Evolutionary conservation across 164 flowering plant genomes (phyloP), one percentile per base, ranked within the genome.

Genomic region (Vitis rupestris): DNA sequence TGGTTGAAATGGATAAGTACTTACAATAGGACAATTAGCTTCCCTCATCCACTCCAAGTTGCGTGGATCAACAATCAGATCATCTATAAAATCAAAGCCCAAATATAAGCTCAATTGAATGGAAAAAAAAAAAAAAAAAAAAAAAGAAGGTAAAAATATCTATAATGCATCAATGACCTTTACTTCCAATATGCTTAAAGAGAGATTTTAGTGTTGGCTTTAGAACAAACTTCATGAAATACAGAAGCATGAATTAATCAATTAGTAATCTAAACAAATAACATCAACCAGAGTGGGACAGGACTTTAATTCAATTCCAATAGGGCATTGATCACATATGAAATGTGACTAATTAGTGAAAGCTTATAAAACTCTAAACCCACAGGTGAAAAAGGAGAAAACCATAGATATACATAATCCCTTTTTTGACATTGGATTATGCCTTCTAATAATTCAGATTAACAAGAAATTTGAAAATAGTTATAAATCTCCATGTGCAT

Each of bases 11-110:
- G 4, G 7, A 3, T 37, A 37, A 37, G 44, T 6, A 84, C 97
- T 92, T 84, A 95, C 99, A 73, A 95, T 82, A 68, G 99, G 99
- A 69, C 98, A 95, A 70, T 90, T 89, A 51, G 97, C 94, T 75
- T 91, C 96, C 74, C 99, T 86, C 90, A 95, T 78, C 99, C 98
- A 95, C 77, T 95, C 98, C 60, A 93, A 82, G 75, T 95, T 95
- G 56, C 99, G 94, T 15, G 99, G 99, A 85, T 95, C 99, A 71
- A 95, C 99, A 74, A 95, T 85, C 77, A 95, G 80, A 78, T 95
- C 99, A 88, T 88, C 98, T 92, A 72, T 71, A 79, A 70, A 37
- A 71, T 47, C 50, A 82, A 82, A 72, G 16, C 3, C 13, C 31
- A 63, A 54, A 11, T 17, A 30, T 57, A 68, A 16, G 10, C 16